Conservation (phyloP, 2,329 filamentous ascomycete genomes). For the Verticillium klebahnii region DNA sequence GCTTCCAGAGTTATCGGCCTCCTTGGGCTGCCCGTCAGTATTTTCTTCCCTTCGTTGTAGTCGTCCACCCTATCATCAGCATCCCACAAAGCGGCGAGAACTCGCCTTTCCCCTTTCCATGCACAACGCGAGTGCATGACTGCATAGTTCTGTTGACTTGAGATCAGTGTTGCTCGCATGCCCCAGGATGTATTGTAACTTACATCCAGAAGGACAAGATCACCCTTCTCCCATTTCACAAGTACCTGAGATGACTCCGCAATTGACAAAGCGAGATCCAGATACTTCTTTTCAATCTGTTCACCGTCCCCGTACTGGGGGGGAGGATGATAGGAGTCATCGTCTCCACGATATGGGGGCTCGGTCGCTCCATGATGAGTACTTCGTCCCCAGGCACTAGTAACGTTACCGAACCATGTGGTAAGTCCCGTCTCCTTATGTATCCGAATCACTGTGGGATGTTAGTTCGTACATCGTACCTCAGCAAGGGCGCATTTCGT, state of each 20-base stretch:
- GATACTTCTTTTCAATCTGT: slow-evolving; percentile 20
- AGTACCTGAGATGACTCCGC: slow-evolving; percentile 20
- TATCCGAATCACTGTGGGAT: slow-evolving; percentile 18
- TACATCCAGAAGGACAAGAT: slow-evolving; percentile 25
- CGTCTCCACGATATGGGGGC: slow-evolving; percentile 23
- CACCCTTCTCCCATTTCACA: slow-evolving; percentile 22
- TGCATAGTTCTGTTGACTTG: slow-evolving; percentile 22
- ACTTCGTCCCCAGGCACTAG: slow-evolving; percentile 27
- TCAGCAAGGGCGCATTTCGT: not conserved
- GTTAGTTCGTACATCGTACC: not conserved
- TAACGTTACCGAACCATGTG: slow-evolving; percentile 29
- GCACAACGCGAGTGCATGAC: slow-evolving; percentile 25
- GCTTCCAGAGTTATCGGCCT: not conserved
- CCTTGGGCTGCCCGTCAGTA: slow-evolving; percentile 11
- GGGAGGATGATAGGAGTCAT: slow-evolving; percentile 27
- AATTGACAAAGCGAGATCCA: slow-evolving; percentile 22
- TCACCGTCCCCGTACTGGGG: slow-evolving; percentile 23
- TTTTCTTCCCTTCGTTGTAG: slow-evolving; percentile 16
- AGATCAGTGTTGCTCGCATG: not conserved
- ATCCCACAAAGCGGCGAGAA: slow-evolving; percentile 27
- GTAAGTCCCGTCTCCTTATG: slow-evolving; percentile 20
- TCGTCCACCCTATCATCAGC: slow-evolving; percentile 18
- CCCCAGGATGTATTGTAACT: not conserved
- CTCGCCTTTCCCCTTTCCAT: slow-evolving; percentile 23
- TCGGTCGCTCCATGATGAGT: slow-evolving; percentile 24